Evolutionary conservation across 2,329 filamentous ascomycete genomes (phyloP), one percentile per base, ranked within the genome.

Genomic region (Aspergillus luchuensis): DNA sequence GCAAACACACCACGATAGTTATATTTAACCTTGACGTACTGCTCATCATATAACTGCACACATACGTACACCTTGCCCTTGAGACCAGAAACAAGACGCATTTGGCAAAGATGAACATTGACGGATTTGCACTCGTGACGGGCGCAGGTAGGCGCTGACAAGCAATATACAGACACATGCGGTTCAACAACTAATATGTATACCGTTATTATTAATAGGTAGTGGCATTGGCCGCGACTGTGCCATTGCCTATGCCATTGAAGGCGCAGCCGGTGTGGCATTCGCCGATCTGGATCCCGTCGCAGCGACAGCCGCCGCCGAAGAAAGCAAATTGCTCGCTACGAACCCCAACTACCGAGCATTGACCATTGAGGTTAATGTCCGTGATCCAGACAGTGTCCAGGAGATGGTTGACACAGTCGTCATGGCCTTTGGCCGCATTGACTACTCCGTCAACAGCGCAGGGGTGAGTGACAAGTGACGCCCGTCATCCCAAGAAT

Each of bases 371-470:
- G 21, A 59, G n/a, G 67, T 74, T 8, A 69, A 77, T 52, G 64
- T 72, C 2, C 59, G 66, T 1, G 57, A 68, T 38, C 53, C 54
- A 19, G 36, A 30, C 0, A 64, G 59, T 28, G 68, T 75, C 10
- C 56, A 73, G 38, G 33, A 36, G 0, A 69, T 76, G 65, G 61
- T 75, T 13, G 55, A 66, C 13, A 7, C 53, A 4, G 56, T 61
- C 1, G 11, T 68, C 15, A 54, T 59, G 11, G 53, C 61, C 23
- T 70, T 72, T 54, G 68, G 70, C 5, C 58, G 64, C 4, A 65
- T 73, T 21, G 69, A 74, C 49, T 71, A 72, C 53, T 54, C 51
- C 38, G 66, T 72, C 13, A 66, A 73, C 50, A 61, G 56, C 28
- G 66, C 69, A 10, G 65, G 70, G 3, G 66, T 67, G 60, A 43